Conservation (phyloP, 73 alveolate species). For the Paramecium caudatum region DNA sequence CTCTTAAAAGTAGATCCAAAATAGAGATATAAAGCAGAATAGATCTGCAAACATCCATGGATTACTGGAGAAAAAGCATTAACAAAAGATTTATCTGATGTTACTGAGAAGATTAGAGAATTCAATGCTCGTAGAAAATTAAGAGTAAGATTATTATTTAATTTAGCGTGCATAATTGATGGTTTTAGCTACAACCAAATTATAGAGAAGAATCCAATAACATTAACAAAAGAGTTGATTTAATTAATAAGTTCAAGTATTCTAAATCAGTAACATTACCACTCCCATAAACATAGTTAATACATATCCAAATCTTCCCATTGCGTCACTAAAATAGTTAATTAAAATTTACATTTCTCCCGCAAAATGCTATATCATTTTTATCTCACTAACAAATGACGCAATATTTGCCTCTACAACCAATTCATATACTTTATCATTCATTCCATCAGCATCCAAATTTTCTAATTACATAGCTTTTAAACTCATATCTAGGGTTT, state of each 20-base stretch:
- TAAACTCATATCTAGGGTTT: background rate
- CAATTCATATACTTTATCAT: background rate
- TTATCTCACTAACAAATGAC: background rate
- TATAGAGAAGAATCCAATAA: constrained; percentile 53
- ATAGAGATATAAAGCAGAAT: constrained; percentile 76
- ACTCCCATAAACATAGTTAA: background rate
- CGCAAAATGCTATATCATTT: constrained; percentile 13
- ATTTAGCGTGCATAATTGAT: constrained; percentile 71
- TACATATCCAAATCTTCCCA: background rate
- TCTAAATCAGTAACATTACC: background rate
- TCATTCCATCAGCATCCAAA: background rate
- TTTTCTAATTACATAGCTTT: background rate
- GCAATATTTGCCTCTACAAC: background rate
- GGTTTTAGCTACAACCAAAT: constrained; percentile 84
- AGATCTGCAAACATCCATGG: constrained; percentile 80
- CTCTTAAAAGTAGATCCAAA: constrained; percentile 73
- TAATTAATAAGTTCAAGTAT: background rate
- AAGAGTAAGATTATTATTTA: constrained; percentile 76
- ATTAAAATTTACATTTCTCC: background rate
- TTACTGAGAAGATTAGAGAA: constrained; percentile 84
- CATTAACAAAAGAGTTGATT: constrained; percentile 65
- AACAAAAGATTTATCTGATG: constrained; percentile 86
- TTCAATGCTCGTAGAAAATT: constrained; percentile 88
- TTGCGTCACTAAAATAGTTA: background rate
- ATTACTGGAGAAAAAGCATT: constrained; percentile 63